A percentile compares a stretch with the other conserved stretches of the same genome.
Evolutionary conservation across 2,329 filamentous ascomycete genomes (phyloP).

Genomic region (Sporothrix euskadiensis): DNA sequence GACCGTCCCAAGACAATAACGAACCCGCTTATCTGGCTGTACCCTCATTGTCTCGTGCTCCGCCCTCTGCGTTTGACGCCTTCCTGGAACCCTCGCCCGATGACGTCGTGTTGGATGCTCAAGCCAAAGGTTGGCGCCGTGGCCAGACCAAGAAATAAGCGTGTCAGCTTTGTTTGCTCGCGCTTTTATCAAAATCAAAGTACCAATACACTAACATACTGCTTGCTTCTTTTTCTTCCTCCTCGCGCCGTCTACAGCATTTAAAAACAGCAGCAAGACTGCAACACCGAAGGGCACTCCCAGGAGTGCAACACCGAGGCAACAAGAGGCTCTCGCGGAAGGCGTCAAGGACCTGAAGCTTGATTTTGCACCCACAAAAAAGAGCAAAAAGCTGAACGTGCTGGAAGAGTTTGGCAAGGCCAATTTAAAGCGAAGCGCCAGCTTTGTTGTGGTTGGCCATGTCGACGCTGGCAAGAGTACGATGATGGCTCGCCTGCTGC

Average conservation of each 20-base stretch:
- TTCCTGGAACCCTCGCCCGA: slow-evolving; percentile 90
- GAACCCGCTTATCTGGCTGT: slow-evolving; percentile 44
- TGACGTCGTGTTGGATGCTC: slow-evolving; percentile 82
- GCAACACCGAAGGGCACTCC: slow-evolving; percentile 31
- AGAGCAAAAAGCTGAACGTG: slow-evolving; percentile 81
- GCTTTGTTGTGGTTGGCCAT: slow-evolving; percentile 93
- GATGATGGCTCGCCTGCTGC: slow-evolving; percentile 89
- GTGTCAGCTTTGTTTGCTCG: not conserved
- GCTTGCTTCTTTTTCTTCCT: not conserved
- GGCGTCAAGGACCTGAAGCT: slow-evolving; percentile 45
- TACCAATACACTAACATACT: not conserved
- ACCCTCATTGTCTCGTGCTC: slow-evolving; percentile 53
- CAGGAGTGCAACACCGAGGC: not conserved
- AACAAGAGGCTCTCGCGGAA: slow-evolving; percentile 35
- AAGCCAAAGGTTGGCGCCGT: slow-evolving; percentile 79
- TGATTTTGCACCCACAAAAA: slow-evolving; percentile 57
- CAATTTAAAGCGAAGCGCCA: slow-evolving; percentile 75
- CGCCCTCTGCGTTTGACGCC: slow-evolving; percentile 49
- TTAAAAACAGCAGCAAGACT: slow-evolving; percentile 52
- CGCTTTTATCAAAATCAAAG: slow-evolving; percentile 28
- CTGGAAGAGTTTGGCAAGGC: slow-evolving; percentile 75
- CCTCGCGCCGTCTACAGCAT: slow-evolving; percentile 47
- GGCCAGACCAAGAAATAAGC: slow-evolving; percentile 48
- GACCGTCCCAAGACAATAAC: slow-evolving; percentile 29
- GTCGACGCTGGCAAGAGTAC: slow-evolving; percentile 98